Base-by-base conservation (phyloP, 2,329 filamentous ascomycete genomes). In the Neodidymelliopsis sp. region DNA sequence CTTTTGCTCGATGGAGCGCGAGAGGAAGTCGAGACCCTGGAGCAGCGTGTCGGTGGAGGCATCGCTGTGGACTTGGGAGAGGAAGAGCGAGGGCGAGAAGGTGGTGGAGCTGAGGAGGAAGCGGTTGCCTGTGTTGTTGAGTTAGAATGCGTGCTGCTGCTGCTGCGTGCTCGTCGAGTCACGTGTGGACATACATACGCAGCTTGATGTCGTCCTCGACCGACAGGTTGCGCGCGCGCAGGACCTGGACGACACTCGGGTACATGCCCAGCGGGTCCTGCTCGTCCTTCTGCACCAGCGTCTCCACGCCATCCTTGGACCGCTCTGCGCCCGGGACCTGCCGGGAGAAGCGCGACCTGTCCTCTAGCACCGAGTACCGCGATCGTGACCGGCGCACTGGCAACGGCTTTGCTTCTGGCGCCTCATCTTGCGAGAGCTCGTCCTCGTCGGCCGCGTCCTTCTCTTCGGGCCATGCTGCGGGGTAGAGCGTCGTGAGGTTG, bases 61-160 rank as follows among this genome's bases (percentile, higher is more conserved):
- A 36, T 86, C 84, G 51, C 89, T 86, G 72, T 99, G 95, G 57
- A 95, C 88, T 71, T 97, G 90, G 0, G 93, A 94, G 10, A 99
- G 82, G 72, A 97, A 99, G 6, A 96, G 79, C 3, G 90, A 85
- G 2, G 94, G 94, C 0, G 91, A 96, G 77, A 99, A 99, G 39
- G 90, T 92, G 10, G 93, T 97, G 12, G 93, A 97, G 9, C 92
- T 97, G 16, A 99, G 84, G 46, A 99, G 83, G 74, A 97, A 99
- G 56, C 91, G 90, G 69, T 96, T 97, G 49, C 89, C 88, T 89
- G 38, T 38, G 24, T 1, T n/a, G 10, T 8, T 13, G 10, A 4
- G 24, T 28, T n/a, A 39, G 24, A 22, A 7, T 3, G 3, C 7
- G 24, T 12, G 11, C 18, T 19, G 47, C 29, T 25, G n/a, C n/a